Conservation (phyloP, 2,329 filamentous ascomycete genomes). For the Verticillium isaacii region DNA sequence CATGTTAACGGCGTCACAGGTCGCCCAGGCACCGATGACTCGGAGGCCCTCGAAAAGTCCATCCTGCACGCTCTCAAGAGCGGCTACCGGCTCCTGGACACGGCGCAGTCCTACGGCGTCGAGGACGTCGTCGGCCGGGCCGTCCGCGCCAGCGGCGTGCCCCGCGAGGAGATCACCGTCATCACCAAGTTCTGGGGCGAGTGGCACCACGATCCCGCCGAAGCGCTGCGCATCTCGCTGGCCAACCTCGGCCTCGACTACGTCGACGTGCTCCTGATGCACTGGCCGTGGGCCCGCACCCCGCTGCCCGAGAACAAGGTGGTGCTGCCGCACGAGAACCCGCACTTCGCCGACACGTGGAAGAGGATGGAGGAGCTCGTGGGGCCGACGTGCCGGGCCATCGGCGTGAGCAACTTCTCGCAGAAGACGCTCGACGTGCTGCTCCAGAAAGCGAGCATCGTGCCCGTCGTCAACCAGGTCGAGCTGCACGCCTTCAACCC, state of each 20-base stretch:
- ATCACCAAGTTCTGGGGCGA: constrained; percentile 26
- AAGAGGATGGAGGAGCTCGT: constrained; percentile 22
- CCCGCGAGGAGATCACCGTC: constrained; percentile 25
- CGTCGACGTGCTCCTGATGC: constrained; percentile 25
- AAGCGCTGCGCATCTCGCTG: constrained; percentile 22
- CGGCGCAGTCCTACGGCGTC: constrained; percentile 19
- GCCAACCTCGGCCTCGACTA: constrained; percentile 22
- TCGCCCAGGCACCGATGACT: constrained; percentile 10
- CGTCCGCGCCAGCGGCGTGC: constrained; percentile 24
- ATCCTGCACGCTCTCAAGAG: constrained; percentile 22
- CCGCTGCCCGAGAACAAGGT: constrained; percentile 15
- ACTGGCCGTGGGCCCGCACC: constrained; percentile 21
- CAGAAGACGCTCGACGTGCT: constrained; percentile 22
- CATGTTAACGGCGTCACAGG: constrained; percentile 5
- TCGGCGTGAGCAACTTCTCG: constrained; percentile 27
- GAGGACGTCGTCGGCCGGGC: constrained; percentile 24
- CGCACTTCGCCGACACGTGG: constrained; percentile 20
- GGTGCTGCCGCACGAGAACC: constrained; percentile 16
- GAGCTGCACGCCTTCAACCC: constrained; percentile 27
- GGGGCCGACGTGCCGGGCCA: constrained; percentile 17
- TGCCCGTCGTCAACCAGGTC: constrained; percentile 26
- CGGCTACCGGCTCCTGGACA: constrained; percentile 26
- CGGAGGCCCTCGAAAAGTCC: constrained; percentile 20
- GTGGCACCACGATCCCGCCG: constrained; percentile 21
- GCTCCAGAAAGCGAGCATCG: constrained; percentile 16